These are phyloP conservation scores for Fusarium verrucosum DNA, from an alignment of 2,329 filamentous ascomycete species.

Conservation along the genomic window DNA sequence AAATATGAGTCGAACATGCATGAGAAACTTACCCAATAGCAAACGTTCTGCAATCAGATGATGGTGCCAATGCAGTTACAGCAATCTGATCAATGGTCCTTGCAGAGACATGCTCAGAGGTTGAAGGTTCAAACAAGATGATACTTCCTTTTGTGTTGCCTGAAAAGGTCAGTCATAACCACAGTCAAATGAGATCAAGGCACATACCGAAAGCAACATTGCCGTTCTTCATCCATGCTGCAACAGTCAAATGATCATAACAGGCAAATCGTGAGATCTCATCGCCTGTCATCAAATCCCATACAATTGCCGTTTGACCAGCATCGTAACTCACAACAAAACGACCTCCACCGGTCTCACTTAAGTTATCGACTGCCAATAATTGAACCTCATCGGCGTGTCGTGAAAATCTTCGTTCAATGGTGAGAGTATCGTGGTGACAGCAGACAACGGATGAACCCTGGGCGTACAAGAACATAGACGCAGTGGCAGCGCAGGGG, in stretches of 20 bases:
- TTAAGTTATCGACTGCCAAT: conserved; percentile 89
- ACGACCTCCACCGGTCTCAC: conserved; percentile 83
- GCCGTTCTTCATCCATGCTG: conserved; percentile 95
- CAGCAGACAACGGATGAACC: conserved; percentile 84
- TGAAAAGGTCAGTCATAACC: conserved; percentile 51
- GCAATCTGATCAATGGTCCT: conserved; percentile 92
- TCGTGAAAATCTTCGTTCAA: conserved; percentile 85
- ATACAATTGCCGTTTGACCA: conserved; percentile 91
- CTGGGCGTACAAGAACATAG: conserved; percentile 89
- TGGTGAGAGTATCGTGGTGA: conserved; percentile 89
- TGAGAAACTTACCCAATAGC: conserved; percentile 81
- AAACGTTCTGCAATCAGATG: conserved; percentile 90
- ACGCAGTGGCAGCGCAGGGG: conserved; percentile 88
- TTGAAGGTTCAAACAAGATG: conserved; percentile 92
- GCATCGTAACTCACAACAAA: conserved; percentile 93
- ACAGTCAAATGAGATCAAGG: conserved; percentile 7
- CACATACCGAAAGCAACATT: conserved; percentile 92
- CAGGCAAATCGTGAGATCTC: conserved; percentile 93
- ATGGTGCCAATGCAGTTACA: conserved; percentile 91
- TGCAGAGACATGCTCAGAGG: conserved; percentile 89
- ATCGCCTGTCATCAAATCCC: conserved; percentile 92
- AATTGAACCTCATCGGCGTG: conserved; percentile 86
- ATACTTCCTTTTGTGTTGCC: conserved; percentile 93
- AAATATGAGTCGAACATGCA: neutral
- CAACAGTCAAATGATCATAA: conserved; percentile 85